These are phyloP conservation scores for Clavaria fumosa DNA, from an alignment of 768 basidiomycete genomes.

Conservation along the genomic window DNA sequence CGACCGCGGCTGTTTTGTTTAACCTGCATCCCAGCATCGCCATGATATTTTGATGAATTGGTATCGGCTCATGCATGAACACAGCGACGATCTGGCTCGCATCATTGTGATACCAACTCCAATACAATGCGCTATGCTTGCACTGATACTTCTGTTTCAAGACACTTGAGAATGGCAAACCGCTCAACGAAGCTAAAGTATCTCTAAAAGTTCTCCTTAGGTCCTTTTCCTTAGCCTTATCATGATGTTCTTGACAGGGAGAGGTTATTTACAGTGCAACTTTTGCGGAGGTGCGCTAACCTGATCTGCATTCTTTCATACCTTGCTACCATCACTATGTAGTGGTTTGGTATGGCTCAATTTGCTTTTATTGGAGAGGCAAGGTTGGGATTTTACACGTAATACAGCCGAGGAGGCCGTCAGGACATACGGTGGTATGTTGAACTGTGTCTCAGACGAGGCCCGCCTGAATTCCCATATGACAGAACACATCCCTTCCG, in stretches of 20 bases:
- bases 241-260: constrained; percentile 33
- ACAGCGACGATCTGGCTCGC: constrained; percentile 74
- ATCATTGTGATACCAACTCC: constrained; percentile 63
- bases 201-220: too few species aligned
- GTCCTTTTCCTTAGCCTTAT: too few species aligned
- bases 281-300: constrained; percentile 52
- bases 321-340: neutral
- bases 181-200: constrained; percentile 71
- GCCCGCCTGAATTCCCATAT: neutral
- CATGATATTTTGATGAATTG: constrained; percentile 77
- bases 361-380: too few species aligned
- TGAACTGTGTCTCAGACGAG: neutral
- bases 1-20: neutral
- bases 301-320: constrained; percentile 5
- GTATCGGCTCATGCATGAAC: constrained; percentile 61
- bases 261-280: constrained; percentile 80
- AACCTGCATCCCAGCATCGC: constrained; percentile 34
- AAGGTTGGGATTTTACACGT: neutral
- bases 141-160: constrained; percentile 16
- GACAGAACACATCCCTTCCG: constrained; percentile 70
- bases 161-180: constrained; percentile 95
- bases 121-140: constrained; percentile 2
- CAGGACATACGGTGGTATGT: constrained; percentile 73
- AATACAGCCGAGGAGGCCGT: constrained; percentile 76
- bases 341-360: constrained; percentile 68